Evolutionary conservation across 768 basidiomycete genomes (phyloP).

Genomic region (Auricularia sp.): DNA sequence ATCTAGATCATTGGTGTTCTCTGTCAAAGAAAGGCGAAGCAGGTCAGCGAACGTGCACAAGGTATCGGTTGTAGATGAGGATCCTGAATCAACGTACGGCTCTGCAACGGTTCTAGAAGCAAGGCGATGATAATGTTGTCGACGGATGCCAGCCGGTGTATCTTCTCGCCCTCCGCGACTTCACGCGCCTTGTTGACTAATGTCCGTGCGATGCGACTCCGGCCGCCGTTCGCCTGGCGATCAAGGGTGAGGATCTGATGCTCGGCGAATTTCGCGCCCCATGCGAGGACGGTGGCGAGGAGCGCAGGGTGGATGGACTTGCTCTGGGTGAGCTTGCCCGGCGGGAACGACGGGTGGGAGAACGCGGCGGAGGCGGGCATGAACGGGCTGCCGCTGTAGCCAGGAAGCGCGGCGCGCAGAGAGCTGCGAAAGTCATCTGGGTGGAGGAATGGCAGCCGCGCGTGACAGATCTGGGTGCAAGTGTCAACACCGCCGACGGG

Average conservation of each 20-base stretch:
- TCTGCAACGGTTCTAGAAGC: conserved; percentile 76
- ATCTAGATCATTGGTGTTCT: conserved; percentile 61
- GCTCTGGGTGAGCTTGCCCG: conserved; percentile 17
- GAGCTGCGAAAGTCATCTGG: conserved; percentile 60
- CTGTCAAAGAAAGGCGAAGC: conserved; percentile 25
- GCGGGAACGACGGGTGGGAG: conserved; percentile 6
- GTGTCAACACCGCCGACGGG: not conserved
- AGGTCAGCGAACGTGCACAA: conserved; percentile 2
- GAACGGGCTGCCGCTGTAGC: conserved; percentile 2
- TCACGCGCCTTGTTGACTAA: conserved; percentile 75
- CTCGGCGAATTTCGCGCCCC: conserved; percentile 91
- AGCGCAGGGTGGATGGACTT: conserved; percentile 58
- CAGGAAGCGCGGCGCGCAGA: conserved; percentile 1
- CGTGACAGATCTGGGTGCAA: conserved; percentile 53
- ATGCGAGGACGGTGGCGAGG: conserved; percentile 79
- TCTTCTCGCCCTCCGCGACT: conserved; percentile 78
- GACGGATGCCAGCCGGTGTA: conserved; percentile 66
- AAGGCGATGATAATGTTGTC: conserved; percentile 79
- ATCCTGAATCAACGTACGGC: conserved; percentile 52
- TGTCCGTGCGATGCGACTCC: conserved; percentile 68
- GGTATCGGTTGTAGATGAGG: conserved; percentile 8
- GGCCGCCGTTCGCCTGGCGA: conserved; percentile 41
- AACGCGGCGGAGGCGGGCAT: conserved; percentile 5
- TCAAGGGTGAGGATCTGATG: conserved; percentile 77
- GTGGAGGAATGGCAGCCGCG: conserved; percentile 79